Conservation (phyloP, 768 basidiomycete genomes). For the Russula emetica region DNA sequence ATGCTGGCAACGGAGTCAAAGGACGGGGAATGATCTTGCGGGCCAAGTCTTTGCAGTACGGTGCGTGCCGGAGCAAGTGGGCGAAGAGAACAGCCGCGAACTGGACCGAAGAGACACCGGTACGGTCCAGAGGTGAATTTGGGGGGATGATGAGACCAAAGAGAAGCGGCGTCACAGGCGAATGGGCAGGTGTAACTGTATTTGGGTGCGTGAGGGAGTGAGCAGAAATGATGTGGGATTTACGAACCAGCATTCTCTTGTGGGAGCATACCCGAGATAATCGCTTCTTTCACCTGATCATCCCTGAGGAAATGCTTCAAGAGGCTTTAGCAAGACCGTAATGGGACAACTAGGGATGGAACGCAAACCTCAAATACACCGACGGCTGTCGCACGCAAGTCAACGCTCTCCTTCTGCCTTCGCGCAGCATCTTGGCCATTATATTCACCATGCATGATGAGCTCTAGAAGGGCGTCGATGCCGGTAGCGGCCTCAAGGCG, state of each 20-base stretch:
- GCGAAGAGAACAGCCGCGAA: conserved; percentile 76
- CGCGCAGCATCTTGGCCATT: conserved; percentile 57
- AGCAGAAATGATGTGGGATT: conserved; percentile 30
- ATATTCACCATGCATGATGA: conserved; percentile 85
- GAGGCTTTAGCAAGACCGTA: conserved; percentile 13
- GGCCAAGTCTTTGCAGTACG: conserved; percentile 59
- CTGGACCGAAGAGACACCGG: conserved; percentile 59
- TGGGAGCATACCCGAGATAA: conserved; percentile 71
- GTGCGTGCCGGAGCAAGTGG: conserved; percentile 67
- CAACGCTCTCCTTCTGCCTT: conserved; percentile 61
- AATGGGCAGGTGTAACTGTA: conserved; percentile 35
- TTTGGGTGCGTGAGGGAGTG: conserved; percentile 28
- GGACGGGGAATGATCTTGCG: conserved; percentile 56
- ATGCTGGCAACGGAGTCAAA: conserved; percentile 28
- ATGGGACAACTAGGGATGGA: background rate
- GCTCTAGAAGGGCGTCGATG: conserved; percentile 75
- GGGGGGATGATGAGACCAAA: conserved; percentile 63
- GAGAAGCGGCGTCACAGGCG: conserved; percentile 61
- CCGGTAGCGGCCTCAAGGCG: conserved; percentile 76
- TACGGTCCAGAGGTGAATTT: conserved; percentile 53
- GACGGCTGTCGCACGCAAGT: conserved; percentile 72
- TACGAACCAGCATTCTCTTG: conserved; percentile 41
- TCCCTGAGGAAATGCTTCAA: conserved; percentile 69
- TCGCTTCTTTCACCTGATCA: conserved; percentile 64
- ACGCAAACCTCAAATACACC: conserved; percentile 73